These are phyloP conservation scores for Colletotrichum gigasporum DNA, from an alignment of 2,329 filamentous ascomycete genomes.

Conservation along the genomic window DNA sequence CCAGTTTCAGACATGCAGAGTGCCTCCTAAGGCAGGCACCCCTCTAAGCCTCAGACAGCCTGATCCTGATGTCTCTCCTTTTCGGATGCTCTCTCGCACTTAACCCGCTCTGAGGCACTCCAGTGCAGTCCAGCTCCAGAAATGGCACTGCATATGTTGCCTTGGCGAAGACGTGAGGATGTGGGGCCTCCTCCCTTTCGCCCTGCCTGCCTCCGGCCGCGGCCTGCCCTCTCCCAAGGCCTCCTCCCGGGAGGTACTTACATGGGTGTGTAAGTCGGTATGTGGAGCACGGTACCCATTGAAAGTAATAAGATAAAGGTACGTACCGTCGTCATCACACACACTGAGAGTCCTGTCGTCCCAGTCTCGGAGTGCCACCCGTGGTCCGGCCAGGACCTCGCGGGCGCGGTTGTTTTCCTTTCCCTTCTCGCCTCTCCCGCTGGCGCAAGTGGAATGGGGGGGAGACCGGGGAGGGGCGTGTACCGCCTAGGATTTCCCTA, in stretches of 20 bases:
- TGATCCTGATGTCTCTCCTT: not conserved
- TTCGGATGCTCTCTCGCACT: too few relatives aligned
- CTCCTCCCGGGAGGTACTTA: not conserved
- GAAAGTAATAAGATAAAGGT: too few relatives aligned
- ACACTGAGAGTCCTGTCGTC: not conserved
- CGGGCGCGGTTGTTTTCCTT: too few relatives aligned
- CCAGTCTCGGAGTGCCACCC: slow-evolving; percentile 30
- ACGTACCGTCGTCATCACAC: not conserved
- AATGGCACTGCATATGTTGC: slow-evolving; percentile 13
- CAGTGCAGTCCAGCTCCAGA: too few relatives aligned
- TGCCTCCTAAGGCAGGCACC: too few relatives aligned
- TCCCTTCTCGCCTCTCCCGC: too few relatives aligned
- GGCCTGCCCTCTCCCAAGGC: too few relatives aligned
- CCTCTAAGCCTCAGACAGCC: not conserved
- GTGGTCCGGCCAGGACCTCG: slow-evolving; percentile 9
- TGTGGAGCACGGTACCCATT: not conserved
- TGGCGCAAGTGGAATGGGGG: too few relatives aligned
- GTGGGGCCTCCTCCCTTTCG: slow-evolving; percentile 14
- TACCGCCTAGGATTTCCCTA: slow-evolving; percentile 13
- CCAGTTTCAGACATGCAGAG: slow-evolving; percentile 5
- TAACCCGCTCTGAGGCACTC: too few relatives aligned
- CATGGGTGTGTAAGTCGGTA: too few relatives aligned
- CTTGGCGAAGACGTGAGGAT: slow-evolving; percentile 26
- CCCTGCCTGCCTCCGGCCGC: slow-evolving; percentile 12
- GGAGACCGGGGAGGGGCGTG: not conserved